phyloP scores from a whole-genome alignment of 140 eudicot genomes.

The Bidens hawaiensis region DNA sequence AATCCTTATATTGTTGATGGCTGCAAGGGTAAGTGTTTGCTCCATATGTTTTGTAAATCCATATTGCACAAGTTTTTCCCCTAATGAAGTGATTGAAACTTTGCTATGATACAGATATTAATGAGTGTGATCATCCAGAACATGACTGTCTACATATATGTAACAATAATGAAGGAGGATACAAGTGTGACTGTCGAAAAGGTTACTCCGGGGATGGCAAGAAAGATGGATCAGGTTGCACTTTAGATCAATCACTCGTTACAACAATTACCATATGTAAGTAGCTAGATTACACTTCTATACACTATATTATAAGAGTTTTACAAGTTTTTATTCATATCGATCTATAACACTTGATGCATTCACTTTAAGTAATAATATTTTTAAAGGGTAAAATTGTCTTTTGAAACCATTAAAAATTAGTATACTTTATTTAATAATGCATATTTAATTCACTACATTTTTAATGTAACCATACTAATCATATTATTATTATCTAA shows the following conservation, averaged over 20 bases:
- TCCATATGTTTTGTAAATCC: background rate
- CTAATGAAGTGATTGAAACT: background rate
- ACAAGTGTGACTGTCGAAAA: conserved; percentile 15
- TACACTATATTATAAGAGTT: too few relatives aligned
- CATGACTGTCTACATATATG: conserved; percentile 11
- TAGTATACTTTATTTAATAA: too few relatives aligned
- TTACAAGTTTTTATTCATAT: too few relatives aligned
- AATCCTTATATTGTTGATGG: conserved; percentile 18
- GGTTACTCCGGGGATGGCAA: conserved; percentile 22
- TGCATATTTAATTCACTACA: too few relatives aligned
- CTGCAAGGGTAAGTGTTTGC: conserved; percentile 19
- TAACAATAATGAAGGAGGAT: conserved; percentile 6
- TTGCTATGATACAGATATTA: conserved; percentile 19
- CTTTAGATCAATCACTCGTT: background rate
- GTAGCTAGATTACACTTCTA: background rate
- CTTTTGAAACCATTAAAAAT: too few relatives aligned
- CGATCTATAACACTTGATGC: too few relatives aligned
- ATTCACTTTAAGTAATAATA: too few relatives aligned
- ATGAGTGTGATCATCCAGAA: conserved; percentile 13
- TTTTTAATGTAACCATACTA: too few relatives aligned
- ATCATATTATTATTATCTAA: too few relatives aligned
- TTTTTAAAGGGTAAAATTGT: too few relatives aligned
- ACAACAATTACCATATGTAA: conserved; percentile 13
- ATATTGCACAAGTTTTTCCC: background rate
- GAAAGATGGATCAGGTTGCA: conserved; percentile 11